These are phyloP conservation scores for Penicillium salamii DNA, from an alignment of 495 filamentous ascomycete genomes.

Conservation along the genomic window DNA sequence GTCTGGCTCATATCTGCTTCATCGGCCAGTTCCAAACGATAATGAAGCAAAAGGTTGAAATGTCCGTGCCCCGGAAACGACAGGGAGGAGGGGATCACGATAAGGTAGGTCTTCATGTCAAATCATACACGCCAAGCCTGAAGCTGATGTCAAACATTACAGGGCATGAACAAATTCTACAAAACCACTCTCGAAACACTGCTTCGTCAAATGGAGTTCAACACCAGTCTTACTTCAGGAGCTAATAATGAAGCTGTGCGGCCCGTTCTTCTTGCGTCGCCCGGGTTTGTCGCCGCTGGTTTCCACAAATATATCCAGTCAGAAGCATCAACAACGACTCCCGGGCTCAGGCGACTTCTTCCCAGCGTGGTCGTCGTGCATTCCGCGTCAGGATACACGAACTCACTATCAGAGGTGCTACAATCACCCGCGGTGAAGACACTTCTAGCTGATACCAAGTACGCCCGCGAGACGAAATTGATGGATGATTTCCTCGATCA, in stretches of 20 bases:
- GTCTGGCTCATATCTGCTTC: conserved; percentile 86
- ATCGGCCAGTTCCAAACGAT: conserved; percentile 91
- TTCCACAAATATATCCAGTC: conserved; percentile 80
- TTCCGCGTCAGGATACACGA: conserved; percentile 77
- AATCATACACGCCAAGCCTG: too few relatives aligned
- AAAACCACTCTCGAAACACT: conserved; percentile 73
- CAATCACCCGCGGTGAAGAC: conserved; percentile 71
- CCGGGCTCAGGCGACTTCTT: conserved; percentile 62
- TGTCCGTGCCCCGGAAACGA: conserved; percentile 76
- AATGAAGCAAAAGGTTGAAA: conserved; percentile 82
- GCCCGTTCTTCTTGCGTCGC: conserved; percentile 83
- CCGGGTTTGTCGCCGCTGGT: conserved; percentile 77
- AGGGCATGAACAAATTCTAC: conserved; percentile 79
- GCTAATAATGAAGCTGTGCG: conserved; percentile 41
- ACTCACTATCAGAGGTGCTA: conserved; percentile 82
- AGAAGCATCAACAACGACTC: conserved; percentile 54
- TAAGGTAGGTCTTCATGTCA: conserved; percentile 38
- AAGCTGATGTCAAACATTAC: neutral
- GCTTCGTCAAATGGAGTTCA: conserved; percentile 74
- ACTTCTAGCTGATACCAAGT: conserved; percentile 79
- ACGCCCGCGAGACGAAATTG: conserved; percentile 74
- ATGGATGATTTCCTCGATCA: conserved; percentile 84
- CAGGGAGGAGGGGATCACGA: conserved; percentile 61
- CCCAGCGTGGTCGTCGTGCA: conserved; percentile 76
- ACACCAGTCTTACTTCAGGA: conserved; percentile 39